Conservation (phyloP, 2,329 filamentous ascomycete genomes). For the Pezicula neosporulosa region DNA sequence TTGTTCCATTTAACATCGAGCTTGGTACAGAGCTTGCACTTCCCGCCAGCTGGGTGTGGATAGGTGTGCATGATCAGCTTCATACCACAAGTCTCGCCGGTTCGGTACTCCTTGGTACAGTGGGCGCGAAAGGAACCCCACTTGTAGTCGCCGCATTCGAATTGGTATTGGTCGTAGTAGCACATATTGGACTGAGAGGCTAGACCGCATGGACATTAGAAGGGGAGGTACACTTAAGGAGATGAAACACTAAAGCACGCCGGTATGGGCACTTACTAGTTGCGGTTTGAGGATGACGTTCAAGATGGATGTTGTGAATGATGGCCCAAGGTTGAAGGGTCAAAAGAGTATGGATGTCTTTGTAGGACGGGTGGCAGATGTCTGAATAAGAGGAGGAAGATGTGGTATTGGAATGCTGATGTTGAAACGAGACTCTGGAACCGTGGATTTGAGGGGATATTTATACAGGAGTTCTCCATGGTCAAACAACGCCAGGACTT, state of each 20-base stretch:
- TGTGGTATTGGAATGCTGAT: neutral
- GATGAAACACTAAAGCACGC: neutral
- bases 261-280: neutral
- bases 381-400: neutral
- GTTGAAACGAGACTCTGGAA: neutral
- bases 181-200: constrained; percentile 64
- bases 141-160: constrained; percentile 85
- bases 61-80: constrained; percentile 80
- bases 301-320: neutral
- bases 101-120: constrained; percentile 92
- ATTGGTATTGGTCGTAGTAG: constrained; percentile 90
- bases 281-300: neutral
- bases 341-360: neutral
- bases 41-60: constrained; percentile 45
- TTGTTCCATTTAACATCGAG: constrained; percentile 81
- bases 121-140: constrained; percentile 93
- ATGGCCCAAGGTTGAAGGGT: neutral
- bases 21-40: constrained; percentile 85
- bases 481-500: neutral
- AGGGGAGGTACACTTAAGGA: constrained; percentile 1
- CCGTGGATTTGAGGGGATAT: neutral
- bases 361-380: neutral
- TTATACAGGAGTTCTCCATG: neutral
- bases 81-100: constrained; percentile 93
- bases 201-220: constrained; percentile 14